Percentiles rank a stretch among this genome's conserved stretches.
phyloP scores from a whole-genome alignment of 2,329 filamentous ascomycete species.

The Microsporum canis region DNA sequence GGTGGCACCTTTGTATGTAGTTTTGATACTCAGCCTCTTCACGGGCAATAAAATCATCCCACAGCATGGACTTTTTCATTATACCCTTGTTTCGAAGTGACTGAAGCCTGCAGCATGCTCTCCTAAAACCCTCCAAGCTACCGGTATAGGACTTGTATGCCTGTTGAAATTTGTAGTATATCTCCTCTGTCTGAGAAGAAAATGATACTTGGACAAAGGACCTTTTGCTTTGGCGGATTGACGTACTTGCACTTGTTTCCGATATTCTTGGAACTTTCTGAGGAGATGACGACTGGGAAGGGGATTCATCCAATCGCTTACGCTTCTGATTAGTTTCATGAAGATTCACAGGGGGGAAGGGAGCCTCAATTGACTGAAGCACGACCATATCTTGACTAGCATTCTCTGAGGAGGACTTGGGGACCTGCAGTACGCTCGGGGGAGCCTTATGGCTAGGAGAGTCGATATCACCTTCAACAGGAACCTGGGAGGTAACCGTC shows the following conservation, averaged over 20 bases:
- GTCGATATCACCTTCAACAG: too few species aligned
- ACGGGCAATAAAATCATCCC: conserved; percentile 38
- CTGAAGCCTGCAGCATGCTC: conserved; percentile 29
- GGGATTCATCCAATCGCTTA: neutral
- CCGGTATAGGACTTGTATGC: conserved; percentile 32
- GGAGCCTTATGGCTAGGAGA: neutral
- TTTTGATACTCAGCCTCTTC: conserved; percentile 28
- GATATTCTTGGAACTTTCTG: neutral
- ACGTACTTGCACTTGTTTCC: neutral
- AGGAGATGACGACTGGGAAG: neutral
- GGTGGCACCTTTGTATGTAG: conserved; percentile 23
- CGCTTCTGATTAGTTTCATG: neutral
- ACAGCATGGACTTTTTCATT: conserved; percentile 29
- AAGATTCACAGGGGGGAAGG: neutral
- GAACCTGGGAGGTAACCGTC: neutral
- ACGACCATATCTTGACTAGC: too few species aligned
- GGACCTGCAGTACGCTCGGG: neutral
- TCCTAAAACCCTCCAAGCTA: conserved; percentile 28
- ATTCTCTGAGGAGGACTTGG: neutral
- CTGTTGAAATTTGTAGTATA: conserved; percentile 29
- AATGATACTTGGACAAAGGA: neutral
- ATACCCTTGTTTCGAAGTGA: conserved; percentile 21
- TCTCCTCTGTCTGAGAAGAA: conserved; percentile 4
- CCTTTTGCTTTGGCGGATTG: neutral
- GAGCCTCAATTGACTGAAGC: neutral